Conservation (phyloP, 2,329 filamentous ascomycete genomes). For the Torrubiella hemipterigena region DNA sequence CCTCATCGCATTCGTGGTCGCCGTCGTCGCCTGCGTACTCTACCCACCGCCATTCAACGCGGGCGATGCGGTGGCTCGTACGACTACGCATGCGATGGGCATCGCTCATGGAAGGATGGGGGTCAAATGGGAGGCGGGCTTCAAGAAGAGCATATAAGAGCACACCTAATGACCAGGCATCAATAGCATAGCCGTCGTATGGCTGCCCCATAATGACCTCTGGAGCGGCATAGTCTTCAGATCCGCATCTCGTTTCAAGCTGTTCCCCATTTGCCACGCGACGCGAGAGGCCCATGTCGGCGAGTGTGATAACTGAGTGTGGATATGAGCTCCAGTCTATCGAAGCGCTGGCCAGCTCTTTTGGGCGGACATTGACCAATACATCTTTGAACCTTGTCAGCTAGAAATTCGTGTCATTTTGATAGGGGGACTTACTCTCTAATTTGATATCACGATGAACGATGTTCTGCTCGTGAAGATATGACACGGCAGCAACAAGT, state of each 20-base stretch:
- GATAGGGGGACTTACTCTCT: conserved; percentile 52
- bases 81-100: conserved; percentile 64
- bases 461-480: conserved; percentile 75
- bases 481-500: conserved; percentile 70
- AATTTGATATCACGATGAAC: conserved; percentile 97
- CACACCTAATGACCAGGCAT: conserved; percentile 92
- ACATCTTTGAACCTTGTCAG: conserved; percentile 57
- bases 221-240: conserved; percentile 92
- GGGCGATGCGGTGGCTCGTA: conserved; percentile 86
- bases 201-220: conserved; percentile 92
- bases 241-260: conserved; percentile 87
- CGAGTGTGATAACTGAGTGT: conserved; percentile 75
- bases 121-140: conserved; percentile 86
- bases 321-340: conserved; percentile 66
- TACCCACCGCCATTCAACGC: conserved; percentile 93
- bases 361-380: conserved; percentile 68
- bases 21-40: conserved; percentile 74
- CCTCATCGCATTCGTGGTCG: conserved; percentile 62
- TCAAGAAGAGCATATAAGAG: conserved; percentile 89
- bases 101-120: conserved; percentile 68
- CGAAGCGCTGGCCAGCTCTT: conserved; percentile 50
- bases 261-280: conserved; percentile 77
- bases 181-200: conserved; percentile 84
- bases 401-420: conserved; percentile 7
- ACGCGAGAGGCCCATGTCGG: conserved; percentile 81